Evolutionary conservation across 179 eudicot species (phyloP), one percentile per base, ranked within the genome.

Genomic region (Spergularia azorica): DNA sequence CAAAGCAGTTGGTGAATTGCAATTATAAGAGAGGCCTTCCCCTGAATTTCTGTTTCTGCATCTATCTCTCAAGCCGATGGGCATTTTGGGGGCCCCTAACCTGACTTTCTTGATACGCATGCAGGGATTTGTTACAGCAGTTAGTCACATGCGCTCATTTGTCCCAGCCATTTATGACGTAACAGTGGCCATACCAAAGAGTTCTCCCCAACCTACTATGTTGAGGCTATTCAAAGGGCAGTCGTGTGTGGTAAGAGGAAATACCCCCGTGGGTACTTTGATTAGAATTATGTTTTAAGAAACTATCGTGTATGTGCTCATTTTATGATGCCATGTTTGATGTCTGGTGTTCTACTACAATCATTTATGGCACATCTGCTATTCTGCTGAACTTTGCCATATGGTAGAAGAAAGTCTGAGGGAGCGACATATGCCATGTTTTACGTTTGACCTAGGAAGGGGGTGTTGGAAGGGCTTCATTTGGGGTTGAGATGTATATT

Each of bases 121-220:
- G 73, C 88, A 95, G 98, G 98, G 97, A 12, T 91, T 93, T 87
- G 97, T 93, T 75, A 70, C 96, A 59, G 90, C 97, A 64, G 98
- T 93, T 41, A 86, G 83, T 81, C 88, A 91, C 41, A 95, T 91
- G 96, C 93, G 96, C 10, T 84, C 92, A 52, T 95, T 91, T 87
- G 95, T 90, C 81, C 97, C 98, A n/a, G 97, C 97, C 10, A 81
- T 95, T 64, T 93, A 93, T 84, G 97, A 95, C 71, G 71, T 93
- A 11, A 91, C 98, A 65, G 89, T 91, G 76, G 93, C 95, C 72
- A 88, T 95, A 76, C 96, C 98, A 16, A 88, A 87, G 85, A 63
- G 64, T 78, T 87, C 93, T 10, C 86, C 96, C n/a, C 86, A 79
- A 70, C 98, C 97, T 41, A 92, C 96, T 71, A 88, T 92, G 93